These are phyloP conservation scores for Parmales sp. DNA, from an alignment of 108 stramenopile genomes.

Conservation along the genomic window DNA sequence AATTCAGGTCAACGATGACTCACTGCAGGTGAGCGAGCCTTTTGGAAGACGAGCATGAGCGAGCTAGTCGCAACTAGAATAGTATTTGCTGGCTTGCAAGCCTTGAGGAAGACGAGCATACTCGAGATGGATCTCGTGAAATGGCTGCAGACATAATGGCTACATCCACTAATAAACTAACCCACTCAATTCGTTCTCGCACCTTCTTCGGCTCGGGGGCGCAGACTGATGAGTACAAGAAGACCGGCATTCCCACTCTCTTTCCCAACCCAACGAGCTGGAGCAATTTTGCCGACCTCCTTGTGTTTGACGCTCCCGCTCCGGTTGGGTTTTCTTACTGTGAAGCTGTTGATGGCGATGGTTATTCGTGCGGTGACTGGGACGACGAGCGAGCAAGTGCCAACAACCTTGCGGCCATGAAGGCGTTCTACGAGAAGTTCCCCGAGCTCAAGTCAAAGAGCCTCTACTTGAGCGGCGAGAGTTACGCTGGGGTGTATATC, in stretches of 20 bases:
- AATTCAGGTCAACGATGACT: conserved; percentile 40
- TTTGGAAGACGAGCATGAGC: no score
- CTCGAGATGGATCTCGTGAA: no score
- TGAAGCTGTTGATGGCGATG: conserved; percentile 34
- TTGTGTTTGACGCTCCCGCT: conserved; percentile 66
- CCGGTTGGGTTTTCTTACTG: conserved; percentile 67
- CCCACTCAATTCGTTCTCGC: no score
- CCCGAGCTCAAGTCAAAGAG: conserved; percentile 36
- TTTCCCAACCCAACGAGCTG: conserved; percentile 49
- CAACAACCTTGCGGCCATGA: conserved; percentile 41
- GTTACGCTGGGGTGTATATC: conserved; percentile 68
- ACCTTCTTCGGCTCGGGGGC: no score
- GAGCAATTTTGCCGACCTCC: conserved; percentile 43
- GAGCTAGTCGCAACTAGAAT: no score
- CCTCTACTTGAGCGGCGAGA: conserved; percentile 69
- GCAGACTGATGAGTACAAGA: conserved; percentile 27
- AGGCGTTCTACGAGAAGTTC: conserved; percentile 51
- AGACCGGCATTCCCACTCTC: conserved; percentile 51
- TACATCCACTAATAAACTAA: no score
- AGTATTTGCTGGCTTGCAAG: no score
- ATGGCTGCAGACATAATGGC: no score
- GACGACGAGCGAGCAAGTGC: conserved; percentile 49
- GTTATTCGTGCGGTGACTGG: conserved; percentile 44
- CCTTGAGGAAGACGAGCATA: no score
- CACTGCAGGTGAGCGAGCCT: no score